These are phyloP conservation scores for Schizochytrium sp. DNA, from an alignment of 108 stramenopile genomes.

Conservation along the genomic window DNA sequence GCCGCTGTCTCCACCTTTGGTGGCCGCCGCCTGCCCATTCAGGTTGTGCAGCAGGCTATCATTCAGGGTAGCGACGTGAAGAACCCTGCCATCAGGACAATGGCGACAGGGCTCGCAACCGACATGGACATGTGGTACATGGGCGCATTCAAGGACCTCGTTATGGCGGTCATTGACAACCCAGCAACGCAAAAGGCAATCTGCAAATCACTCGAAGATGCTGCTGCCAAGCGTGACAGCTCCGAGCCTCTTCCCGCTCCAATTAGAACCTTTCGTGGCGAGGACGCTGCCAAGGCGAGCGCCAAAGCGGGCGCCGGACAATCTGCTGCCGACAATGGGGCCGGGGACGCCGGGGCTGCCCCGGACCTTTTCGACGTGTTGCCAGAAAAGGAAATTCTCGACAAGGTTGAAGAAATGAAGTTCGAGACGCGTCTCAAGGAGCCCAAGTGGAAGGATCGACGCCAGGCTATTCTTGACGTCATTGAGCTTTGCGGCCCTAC, in stretches of 20 bases:
- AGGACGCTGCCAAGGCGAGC: neutral
- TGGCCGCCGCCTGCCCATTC: neutral
- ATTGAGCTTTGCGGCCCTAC: neutral
- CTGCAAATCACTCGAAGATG: neutral
- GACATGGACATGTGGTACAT: neutral
- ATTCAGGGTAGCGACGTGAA: neutral
- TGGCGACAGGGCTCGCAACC: neutral
- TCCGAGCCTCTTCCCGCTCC: neutral
- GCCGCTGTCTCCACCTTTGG: neutral
- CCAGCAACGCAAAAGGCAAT: neutral
- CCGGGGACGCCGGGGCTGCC: neutral
- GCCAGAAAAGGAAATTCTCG: neutral
- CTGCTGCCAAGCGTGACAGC: neutral
- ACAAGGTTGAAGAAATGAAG: neutral
- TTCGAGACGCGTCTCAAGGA: neutral
- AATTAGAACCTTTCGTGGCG: neutral
- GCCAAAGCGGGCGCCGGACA: neutral
- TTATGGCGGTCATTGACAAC: neutral
- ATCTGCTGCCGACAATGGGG: neutral
- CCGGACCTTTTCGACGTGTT: neutral
- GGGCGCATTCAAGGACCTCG: neutral
- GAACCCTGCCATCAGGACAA: neutral
- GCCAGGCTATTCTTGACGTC: neutral
- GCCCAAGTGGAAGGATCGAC: slow-evolving; percentile 4
- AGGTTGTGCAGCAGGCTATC: neutral